Evolutionary conservation across 768 basidiomycete species (phyloP).

Genomic region (Phaffia tasmanica): DNA sequence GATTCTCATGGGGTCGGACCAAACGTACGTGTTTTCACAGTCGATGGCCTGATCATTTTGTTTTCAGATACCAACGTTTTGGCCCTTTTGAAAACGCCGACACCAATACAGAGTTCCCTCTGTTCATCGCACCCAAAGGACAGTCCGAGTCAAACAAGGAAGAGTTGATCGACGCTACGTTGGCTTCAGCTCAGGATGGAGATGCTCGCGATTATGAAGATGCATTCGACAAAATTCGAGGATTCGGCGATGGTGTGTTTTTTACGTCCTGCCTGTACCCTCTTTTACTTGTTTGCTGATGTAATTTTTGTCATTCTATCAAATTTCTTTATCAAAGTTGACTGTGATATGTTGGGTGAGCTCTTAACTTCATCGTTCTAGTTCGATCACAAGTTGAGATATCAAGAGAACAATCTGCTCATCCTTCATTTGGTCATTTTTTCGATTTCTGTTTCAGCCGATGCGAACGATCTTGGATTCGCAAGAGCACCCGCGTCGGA

Average conservation of each 20-base stretch:
- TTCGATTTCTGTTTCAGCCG: slow-evolving; percentile 30
- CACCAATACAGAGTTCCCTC: slow-evolving; percentile 12
- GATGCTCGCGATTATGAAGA: slow-evolving; percentile 8
- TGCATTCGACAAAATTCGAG: background rate
- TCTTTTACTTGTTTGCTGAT: background rate
- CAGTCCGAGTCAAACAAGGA: slow-evolving; percentile 10
- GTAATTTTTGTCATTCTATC: background rate
- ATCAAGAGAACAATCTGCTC: background rate
- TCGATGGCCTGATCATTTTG: background rate
- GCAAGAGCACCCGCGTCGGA: slow-evolving; percentile 29
- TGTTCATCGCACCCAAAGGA: slow-evolving; percentile 16
- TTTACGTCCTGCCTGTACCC: background rate
- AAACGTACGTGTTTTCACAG: slow-evolving; percentile 4
- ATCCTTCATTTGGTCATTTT: slow-evolving; percentile 4
- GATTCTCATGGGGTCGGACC: slow-evolving; percentile 31
- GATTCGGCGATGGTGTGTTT: slow-evolving; percentile 18
- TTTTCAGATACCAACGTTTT: background rate
- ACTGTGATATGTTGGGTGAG: slow-evolving; percentile 24
- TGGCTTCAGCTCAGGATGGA: background rate
- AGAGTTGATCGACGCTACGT: background rate
- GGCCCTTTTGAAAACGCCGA: slow-evolving; percentile 26
- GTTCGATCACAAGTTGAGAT: background rate
- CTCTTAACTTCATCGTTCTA: slow-evolving; percentile 6
- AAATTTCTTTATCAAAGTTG: slow-evolving; percentile 2
- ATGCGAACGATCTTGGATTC: slow-evolving; percentile 32